Evolutionary conservation across 108 stramenopile species (phyloP).

Genomic region (Skeletonema costatum): DNA sequence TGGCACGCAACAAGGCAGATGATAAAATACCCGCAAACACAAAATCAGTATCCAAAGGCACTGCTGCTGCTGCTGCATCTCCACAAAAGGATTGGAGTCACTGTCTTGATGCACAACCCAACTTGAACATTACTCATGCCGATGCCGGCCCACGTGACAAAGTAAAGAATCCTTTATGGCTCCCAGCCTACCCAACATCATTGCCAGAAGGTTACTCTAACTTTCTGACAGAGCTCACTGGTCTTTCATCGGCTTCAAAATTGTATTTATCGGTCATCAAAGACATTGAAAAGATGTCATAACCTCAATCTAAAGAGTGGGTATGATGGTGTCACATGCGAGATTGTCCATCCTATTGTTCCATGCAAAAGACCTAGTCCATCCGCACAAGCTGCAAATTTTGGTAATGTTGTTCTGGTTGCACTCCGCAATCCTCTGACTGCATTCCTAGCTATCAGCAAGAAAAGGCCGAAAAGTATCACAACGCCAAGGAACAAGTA

Average conservation of each 20-base stretch:
- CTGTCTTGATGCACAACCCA: neutral
- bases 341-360: constrained; percentile 43
- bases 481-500: constrained; percentile 45
- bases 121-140: neutral
- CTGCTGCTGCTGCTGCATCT: neutral
- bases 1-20: neutral
- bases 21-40: neutral
- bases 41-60: neutral
- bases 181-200: constrained; percentile 43
- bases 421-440: constrained; percentile 57
- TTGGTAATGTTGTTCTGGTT: constrained; percentile 26
- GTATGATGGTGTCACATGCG: constrained; percentile 34
- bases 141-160: neutral
- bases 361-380: constrained; percentile 19
- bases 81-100: neutral
- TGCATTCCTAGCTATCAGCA: constrained; percentile 54
- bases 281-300: constrained; percentile 32
- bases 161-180: constrained; percentile 26
- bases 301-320: neutral
- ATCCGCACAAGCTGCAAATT: constrained; percentile 28
- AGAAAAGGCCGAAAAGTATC: constrained; percentile 60
- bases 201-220: constrained; percentile 13
- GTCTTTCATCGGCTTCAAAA: constrained; percentile 21
- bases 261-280: constrained; percentile 21
- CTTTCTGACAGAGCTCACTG: constrained; percentile 27